Percentiles rank a stretch among this genome's conserved stretches.
phyloP scores from a whole-genome alignment of 83 land plant species.

The Isoetes engelmannii region DNA sequence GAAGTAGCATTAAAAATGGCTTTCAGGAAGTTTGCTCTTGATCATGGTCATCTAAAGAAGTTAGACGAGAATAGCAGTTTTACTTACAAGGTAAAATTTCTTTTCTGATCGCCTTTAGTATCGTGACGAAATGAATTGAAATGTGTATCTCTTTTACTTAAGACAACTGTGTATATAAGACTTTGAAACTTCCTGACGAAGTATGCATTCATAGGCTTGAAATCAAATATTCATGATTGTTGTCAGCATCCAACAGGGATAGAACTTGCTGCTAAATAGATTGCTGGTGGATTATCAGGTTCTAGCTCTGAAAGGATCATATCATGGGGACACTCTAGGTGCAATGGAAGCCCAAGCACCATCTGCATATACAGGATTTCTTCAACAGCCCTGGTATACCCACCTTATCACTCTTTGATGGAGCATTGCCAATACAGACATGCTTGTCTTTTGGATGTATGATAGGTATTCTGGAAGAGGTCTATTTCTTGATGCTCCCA shows the following conservation, averaged over 20 bases:
- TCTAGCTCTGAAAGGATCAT: constrained; percentile 83
- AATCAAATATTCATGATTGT: too few relatives aligned
- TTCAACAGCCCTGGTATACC: constrained; percentile 89
- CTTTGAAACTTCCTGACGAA: too few relatives aligned
- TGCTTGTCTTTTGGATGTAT: constrained; percentile 4
- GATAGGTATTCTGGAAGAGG: constrained; percentile 92
- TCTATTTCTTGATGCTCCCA: constrained; percentile 74
- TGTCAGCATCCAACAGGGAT: too few relatives aligned
- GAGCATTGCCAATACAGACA: background rate
- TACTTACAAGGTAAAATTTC: background rate
- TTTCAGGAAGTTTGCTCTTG: constrained; percentile 64
- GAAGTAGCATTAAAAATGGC: constrained; percentile 98
- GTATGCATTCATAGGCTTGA: too few relatives aligned
- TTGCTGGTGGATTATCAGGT: constrained; percentile 39
- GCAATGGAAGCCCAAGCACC: constrained; percentile 99
- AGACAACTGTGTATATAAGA: too few relatives aligned
- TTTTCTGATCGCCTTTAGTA: background rate
- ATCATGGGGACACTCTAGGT: constrained; percentile 97
- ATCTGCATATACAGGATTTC: constrained; percentile 80
- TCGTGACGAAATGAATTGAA: too few relatives aligned
- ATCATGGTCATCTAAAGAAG: constrained; percentile 33
- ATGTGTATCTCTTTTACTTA: too few relatives aligned
- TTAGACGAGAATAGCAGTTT: background rate
- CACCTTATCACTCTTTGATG: too few relatives aligned
- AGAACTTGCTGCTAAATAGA: too few relatives aligned